A percentile compares a stretch with the other conserved stretches of the same genome.
Conservation (phyloP, 164 flowering plant species). For the Magnolia officinalis region DNA sequence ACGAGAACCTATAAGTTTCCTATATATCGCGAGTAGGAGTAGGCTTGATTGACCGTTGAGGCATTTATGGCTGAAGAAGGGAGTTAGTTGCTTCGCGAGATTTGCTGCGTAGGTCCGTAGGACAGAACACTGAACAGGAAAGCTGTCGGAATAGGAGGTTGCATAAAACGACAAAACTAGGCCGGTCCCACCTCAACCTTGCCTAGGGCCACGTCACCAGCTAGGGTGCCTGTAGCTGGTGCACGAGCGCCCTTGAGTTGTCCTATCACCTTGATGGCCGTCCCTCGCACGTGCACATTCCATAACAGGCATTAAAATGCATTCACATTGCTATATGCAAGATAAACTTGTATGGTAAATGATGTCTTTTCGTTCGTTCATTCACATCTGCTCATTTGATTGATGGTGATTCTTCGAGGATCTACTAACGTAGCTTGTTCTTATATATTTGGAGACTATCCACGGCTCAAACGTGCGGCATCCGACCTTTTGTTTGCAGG, state of each 20-base stretch:
- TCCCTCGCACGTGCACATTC: neutral
- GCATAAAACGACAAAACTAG: slow-evolving; percentile 3
- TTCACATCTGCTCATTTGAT: neutral
- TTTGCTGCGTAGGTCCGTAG: neutral
- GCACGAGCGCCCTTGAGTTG: slow-evolving; percentile 18
- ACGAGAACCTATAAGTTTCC: neutral
- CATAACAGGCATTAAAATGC: neutral
- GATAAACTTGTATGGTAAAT: too few relatives aligned
- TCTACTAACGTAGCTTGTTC: too few relatives aligned
- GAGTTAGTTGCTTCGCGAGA: neutral
- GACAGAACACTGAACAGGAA: neutral
- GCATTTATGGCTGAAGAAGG: neutral
- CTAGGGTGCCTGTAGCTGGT: slow-evolving; percentile 4
- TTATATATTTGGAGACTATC: neutral
- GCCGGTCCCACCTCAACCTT: neutral
- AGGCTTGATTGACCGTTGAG: neutral
- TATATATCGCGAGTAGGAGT: neutral
- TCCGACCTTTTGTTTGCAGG: too few relatives aligned
- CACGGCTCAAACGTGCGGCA: neutral
- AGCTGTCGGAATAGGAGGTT: neutral
- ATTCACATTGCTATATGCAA: too few relatives aligned
- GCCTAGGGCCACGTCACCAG: neutral
- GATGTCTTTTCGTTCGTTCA: neutral
- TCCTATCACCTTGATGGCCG: neutral
- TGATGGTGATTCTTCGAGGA: too few relatives aligned